These are phyloP conservation scores for Kwoniella dendrophila DNA, from an alignment of 768 basidiomycete species.

Conservation along the genomic window DNA sequence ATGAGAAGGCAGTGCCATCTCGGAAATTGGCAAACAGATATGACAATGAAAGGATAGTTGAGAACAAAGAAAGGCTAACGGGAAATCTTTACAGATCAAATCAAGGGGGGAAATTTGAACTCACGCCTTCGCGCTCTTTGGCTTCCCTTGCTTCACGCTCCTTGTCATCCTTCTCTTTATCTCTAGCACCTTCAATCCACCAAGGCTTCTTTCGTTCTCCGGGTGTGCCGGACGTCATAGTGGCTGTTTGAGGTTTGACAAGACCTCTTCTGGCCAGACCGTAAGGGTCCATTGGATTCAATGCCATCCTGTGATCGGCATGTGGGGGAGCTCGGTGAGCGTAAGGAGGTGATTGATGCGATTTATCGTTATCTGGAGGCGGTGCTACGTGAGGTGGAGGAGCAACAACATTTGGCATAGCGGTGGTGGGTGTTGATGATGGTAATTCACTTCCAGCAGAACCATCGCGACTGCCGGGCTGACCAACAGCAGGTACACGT, in stretches of 20 bases:
- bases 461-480: constrained; percentile 27
- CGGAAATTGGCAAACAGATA: neutral
- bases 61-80: constrained; percentile 14
- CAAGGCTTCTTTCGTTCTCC: constrained; percentile 34
- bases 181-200: constrained; percentile 37
- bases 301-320: constrained; percentile 7
- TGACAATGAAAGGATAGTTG: constrained; percentile 5
- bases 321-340: constrained; percentile 20
- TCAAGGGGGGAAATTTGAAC: constrained; percentile 15
- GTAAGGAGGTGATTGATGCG: constrained; percentile 16
- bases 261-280: constrained; percentile 5
- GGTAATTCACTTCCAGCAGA: constrained; percentile 26
- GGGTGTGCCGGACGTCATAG: constrained; percentile 4
- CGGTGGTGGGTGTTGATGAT: constrained; percentile 5
- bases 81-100: neutral
- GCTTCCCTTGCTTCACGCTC: constrained; percentile 29
- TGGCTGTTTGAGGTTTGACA: constrained; percentile 11
- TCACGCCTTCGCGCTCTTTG: constrained; percentile 45
- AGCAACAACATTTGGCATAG: constrained; percentile 16
- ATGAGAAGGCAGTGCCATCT: constrained; percentile 17
- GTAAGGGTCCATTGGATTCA: constrained; percentile 10
- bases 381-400: constrained; percentile 22
- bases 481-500: constrained; percentile 79
- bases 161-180: constrained; percentile 27
- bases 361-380: constrained; percentile 17